Evolutionary conservation across 306 rosid species (phyloP).

Genomic region (Vigna nakashimae): DNA sequence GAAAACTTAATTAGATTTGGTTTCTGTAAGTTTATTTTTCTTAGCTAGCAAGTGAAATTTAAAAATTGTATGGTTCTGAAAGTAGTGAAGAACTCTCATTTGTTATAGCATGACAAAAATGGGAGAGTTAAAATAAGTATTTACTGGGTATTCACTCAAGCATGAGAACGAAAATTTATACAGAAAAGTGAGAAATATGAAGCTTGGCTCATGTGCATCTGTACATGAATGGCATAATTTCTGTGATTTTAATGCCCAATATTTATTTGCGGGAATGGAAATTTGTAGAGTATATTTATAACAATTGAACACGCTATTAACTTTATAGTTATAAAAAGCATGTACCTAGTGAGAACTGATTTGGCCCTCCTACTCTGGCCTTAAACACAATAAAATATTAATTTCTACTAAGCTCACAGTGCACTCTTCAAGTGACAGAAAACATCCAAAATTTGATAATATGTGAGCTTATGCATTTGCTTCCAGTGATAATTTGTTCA

Average conservation of each 20-base stretch:
- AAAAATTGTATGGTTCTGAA: neutral
- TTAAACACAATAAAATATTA: conserved; percentile 13
- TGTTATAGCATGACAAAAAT: neutral
- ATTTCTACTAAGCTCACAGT: neutral
- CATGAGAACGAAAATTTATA: conserved; percentile 9
- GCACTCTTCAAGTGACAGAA: neutral
- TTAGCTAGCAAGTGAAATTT: conserved; percentile 6
- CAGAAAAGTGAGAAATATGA: conserved; percentile 8
- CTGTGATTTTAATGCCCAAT: neutral
- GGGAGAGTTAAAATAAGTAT: neutral
- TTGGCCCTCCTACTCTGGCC: neutral
- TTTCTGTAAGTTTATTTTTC: neutral
- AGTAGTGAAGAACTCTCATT: conserved; percentile 16
- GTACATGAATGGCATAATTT: neutral
- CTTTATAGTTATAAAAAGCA: neutral
- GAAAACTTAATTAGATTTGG: conserved; percentile 9
- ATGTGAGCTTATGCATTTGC: neutral
- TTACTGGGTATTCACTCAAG: conserved; percentile 9
- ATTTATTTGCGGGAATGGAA: conserved; percentile 5
- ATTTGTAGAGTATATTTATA: conserved; percentile 4
- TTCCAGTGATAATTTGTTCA: neutral
- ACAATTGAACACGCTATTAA: neutral
- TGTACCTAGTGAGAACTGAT: neutral
- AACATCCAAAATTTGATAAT: conserved; percentile 6
- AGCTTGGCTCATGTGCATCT: conserved; percentile 14